Evolutionary conservation across 768 basidiomycete genomes (phyloP).

Genomic region (Auricularia sp.): DNA sequence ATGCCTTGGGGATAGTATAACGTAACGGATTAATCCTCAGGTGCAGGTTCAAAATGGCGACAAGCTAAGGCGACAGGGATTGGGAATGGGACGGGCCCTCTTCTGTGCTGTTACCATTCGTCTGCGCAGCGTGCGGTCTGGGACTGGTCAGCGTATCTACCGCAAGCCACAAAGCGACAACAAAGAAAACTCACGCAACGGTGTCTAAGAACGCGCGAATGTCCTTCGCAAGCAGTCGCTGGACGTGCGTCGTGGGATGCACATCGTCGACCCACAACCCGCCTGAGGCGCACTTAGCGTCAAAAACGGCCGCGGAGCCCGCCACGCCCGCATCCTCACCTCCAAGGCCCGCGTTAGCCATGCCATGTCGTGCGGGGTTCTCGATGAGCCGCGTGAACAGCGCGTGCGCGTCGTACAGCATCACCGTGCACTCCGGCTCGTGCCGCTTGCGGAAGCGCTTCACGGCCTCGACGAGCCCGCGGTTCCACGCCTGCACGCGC

Average conservation of each 20-base stretch:
- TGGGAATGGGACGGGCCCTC: too few species aligned
- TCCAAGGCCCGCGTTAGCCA: not conserved
- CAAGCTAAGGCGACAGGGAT: too few species aligned
- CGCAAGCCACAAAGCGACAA: not conserved
- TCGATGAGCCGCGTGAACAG: not conserved
- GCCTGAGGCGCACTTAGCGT: constrained; percentile 27
- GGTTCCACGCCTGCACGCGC: not conserved
- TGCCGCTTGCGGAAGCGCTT: not conserved
- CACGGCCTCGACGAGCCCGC: not conserved
- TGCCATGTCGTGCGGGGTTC: not conserved
- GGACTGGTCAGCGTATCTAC: not conserved
- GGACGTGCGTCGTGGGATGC: not conserved
- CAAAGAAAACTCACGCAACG: not conserved
- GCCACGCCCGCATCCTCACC: not conserved
- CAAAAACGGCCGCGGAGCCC: constrained; percentile 18
- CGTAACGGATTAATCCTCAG: too few species aligned
- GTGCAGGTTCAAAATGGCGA: too few species aligned
- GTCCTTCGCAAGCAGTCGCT: not conserved
- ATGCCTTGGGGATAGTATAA: too few species aligned
- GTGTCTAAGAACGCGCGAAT: not conserved
- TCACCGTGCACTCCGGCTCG: not conserved
- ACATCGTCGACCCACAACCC: constrained; percentile 37
- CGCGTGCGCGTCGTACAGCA: not conserved
- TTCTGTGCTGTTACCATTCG: too few species aligned
- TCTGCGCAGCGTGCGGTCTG: too few species aligned